These are phyloP conservation scores for Pistacia vera DNA, from an alignment of 345 rosid species.

Conservation along the genomic window DNA sequence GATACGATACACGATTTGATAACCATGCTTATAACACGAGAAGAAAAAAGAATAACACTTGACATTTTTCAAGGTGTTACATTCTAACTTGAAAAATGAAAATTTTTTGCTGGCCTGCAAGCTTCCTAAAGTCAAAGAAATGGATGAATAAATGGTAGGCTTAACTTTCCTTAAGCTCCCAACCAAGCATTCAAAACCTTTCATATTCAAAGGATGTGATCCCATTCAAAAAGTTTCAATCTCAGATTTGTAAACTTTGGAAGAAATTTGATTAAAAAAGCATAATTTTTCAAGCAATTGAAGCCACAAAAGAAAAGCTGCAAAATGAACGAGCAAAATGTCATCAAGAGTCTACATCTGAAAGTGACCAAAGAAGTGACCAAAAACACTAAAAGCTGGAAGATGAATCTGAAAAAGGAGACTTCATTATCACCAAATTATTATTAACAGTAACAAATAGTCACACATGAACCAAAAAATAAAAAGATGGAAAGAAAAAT, in stretches of 20 bases:
- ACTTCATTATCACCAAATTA: slow-evolving; percentile 26
- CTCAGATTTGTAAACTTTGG: neutral
- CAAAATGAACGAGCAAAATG: neutral
- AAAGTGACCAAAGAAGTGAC: neutral
- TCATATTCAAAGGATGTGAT: neutral
- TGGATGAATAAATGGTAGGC: neutral
- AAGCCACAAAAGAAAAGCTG: no score
- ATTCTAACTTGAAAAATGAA: no score
- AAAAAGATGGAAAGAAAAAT: neutral
- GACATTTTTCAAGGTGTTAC: no score
- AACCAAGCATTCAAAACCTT: neutral
- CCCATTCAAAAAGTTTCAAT: neutral
- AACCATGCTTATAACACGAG: no score
- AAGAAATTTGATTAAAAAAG: no score
- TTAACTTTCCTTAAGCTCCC: neutral
- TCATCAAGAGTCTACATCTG: neutral
- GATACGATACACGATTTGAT: no score
- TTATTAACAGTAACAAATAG: slow-evolving; percentile 21
- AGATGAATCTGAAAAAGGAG: slow-evolving; percentile 16
- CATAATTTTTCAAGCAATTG: no score
- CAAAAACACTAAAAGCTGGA: neutral
- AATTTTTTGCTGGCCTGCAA: no score
- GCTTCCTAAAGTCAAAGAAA: no score
- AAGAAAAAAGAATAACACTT: no score
- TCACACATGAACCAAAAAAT: slow-evolving; percentile 9